phyloP scores from a whole-genome alignment of 73 alveolate genomes.

The Effrenium voratum region DNA sequence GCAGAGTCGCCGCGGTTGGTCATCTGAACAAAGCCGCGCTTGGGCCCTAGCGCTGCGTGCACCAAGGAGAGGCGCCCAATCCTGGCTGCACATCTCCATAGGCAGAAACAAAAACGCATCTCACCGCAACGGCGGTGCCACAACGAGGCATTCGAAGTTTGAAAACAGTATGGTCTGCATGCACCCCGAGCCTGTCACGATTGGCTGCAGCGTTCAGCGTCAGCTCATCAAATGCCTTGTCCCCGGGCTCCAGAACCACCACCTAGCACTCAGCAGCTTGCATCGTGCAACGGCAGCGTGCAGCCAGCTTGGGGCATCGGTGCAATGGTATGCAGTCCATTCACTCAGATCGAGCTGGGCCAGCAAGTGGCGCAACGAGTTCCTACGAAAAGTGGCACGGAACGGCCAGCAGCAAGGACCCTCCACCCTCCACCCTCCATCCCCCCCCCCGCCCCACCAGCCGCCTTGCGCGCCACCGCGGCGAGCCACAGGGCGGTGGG shows the following conservation, averaged over 20 bases:
- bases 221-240: conserved; percentile 26
- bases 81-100: no score
- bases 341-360: no score
- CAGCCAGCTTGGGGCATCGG: no score
- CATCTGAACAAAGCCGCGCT: neutral
- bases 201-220: neutral
- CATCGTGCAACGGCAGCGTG: no score
- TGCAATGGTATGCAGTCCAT: no score
- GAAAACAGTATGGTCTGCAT: no score
- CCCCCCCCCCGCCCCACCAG: neutral
- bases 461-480: neutral
- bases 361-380: no score
- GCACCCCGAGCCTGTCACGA: no score
- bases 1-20: conserved; percentile 15
- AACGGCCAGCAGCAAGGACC: neutral
- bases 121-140: no score
- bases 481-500: conserved; percentile 39
- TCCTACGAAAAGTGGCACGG: neutral
- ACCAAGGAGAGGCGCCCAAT: neutral
- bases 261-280: neutral
- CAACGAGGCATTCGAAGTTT: no score
- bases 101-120: no score
- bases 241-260: conserved; percentile 54
- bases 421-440: neutral
- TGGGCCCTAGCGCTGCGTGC: conserved; percentile 11